A percentile compares a stretch with the other conserved stretches of the same genome.
These are phyloP conservation scores for Ascodesmis nigricans DNA, from an alignment of 495 filamentous ascomycete species.

Conservation along the genomic window DNA sequence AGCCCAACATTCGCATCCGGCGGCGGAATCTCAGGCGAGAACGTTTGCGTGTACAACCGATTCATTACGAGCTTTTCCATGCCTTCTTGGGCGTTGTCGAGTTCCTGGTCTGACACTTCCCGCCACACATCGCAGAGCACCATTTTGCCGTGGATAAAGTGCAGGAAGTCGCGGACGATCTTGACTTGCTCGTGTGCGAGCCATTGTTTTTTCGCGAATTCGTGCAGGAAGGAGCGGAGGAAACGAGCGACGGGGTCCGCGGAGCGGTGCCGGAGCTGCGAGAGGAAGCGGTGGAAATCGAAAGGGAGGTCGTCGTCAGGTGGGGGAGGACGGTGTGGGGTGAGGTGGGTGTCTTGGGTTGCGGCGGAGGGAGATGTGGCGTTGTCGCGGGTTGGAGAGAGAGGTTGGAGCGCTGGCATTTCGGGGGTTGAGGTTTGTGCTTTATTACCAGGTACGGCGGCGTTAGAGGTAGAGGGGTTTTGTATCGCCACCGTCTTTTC, in stretches of 20 bases:
- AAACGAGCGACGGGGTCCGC: constrained; percentile 93
- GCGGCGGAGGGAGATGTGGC: too few relatives aligned
- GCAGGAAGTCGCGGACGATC: constrained; percentile 86
- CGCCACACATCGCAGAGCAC: constrained; percentile 94
- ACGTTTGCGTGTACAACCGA: constrained; percentile 82
- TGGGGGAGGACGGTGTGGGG: constrained; percentile 45
- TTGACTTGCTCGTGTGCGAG: constrained; percentile 99
- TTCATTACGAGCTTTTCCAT: constrained; percentile 99
- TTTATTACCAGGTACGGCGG: too few relatives aligned
- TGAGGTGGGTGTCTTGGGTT: too few relatives aligned
- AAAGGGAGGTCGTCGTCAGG: constrained; percentile 78
- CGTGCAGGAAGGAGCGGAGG: constrained; percentile 74
- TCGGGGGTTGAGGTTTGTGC: too few relatives aligned
- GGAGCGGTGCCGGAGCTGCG: constrained; percentile 82
- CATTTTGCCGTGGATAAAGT: constrained; percentile 99
- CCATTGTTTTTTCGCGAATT: constrained; percentile 97
- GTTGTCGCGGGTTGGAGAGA: too few relatives aligned
- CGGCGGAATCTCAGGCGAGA: constrained; percentile 68
- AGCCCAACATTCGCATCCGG: constrained; percentile 31
- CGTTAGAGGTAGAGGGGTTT: too few relatives aligned
- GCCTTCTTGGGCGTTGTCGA: constrained; percentile 92
- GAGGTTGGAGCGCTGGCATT: too few relatives aligned
- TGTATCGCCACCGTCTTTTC: too few relatives aligned
- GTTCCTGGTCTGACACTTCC: constrained; percentile 84
- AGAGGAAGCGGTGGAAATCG: constrained; percentile 92